A percentile compares a stretch with the other conserved stretches of the same genome.
These are phyloP conservation scores for Globisporangium uncinulatum DNA, from an alignment of 352 stramenopile species.

Conservation along the genomic window DNA sequence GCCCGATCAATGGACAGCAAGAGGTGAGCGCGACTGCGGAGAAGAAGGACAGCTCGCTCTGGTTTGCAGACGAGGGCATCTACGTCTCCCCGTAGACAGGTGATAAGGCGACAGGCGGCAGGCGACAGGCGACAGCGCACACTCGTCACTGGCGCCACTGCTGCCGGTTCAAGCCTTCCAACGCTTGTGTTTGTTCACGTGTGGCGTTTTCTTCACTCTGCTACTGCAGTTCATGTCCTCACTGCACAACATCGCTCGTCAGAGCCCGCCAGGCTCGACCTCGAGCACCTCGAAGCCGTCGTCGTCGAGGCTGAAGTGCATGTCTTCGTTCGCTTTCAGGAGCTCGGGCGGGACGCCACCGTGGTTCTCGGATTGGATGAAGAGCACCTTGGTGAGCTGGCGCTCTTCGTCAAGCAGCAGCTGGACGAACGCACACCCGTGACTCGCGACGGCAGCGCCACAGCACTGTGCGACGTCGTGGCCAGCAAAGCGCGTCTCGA, in stretches of 20 bases:
- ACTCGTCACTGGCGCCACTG: background rate
- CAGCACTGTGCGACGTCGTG: constrained; percentile 55
- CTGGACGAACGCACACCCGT: constrained; percentile 41
- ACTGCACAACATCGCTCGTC: no score
- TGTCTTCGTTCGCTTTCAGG: constrained; percentile 60
- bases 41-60: constrained; percentile 49
- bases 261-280: constrained; percentile 25
- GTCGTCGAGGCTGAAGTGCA: constrained; percentile 73
- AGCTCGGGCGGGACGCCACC: constrained; percentile 67
- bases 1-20: constrained; percentile 83
- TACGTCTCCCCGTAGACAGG: constrained; percentile 56
- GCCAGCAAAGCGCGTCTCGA: constrained; percentile 32
- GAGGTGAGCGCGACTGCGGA: constrained; percentile 63
- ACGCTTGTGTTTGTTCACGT: background rate
- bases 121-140: background rate
- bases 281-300: constrained; percentile 71
- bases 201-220: background rate
- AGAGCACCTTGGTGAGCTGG: constrained; percentile 47
- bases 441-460: constrained; percentile 5
- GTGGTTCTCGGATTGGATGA: constrained; percentile 66
- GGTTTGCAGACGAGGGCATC: constrained; percentile 79
- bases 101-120: background rate
- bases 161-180: background rate
- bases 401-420: constrained; percentile 43
- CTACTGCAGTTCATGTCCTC: no score